A percentile compares a stretch with the other conserved stretches of the same genome.
These are phyloP conservation scores for Colletotrichum abscissum DNA, from an alignment of 2,329 filamentous ascomycete species.

Conservation along the genomic window DNA sequence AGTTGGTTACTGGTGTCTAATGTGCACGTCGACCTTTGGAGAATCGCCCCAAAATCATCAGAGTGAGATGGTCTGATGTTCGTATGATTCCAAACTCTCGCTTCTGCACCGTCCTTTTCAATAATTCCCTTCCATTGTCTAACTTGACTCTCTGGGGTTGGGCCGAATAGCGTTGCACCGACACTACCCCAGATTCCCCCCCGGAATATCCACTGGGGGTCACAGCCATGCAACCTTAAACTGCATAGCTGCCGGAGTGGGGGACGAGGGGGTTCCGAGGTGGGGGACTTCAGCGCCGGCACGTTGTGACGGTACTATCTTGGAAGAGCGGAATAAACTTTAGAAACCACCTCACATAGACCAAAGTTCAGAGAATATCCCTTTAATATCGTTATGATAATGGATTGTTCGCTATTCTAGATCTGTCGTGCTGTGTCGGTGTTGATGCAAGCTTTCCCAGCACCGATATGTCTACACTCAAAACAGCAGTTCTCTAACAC, in stretches of 20 bases:
- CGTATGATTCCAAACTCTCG: not conserved
- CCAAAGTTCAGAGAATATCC: not conserved
- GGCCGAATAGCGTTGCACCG: not conserved
- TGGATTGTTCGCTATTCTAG: not conserved
- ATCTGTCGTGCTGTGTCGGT: not conserved
- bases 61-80: not conserved
- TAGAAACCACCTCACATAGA: not conserved
- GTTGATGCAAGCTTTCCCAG: not conserved
- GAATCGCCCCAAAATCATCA: no score
- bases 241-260: slow-evolving; percentile 16
- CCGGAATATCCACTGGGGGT: slow-evolving; percentile 21
- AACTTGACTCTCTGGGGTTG: not conserved
- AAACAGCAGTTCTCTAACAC: not conserved
- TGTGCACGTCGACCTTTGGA: not conserved
- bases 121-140: not conserved
- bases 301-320: not conserved
- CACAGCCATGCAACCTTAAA: slow-evolving; percentile 11
- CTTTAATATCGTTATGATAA: not conserved
- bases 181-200: slow-evolving; percentile 18
- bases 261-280: slow-evolving; percentile 30
- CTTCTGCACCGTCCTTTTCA: slow-evolving; percentile 7
- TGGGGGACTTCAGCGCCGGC: slow-evolving; percentile 5
- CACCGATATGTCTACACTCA: not conserved
- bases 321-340: not conserved
- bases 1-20: not conserved